Conservation (phyloP, 2,329 filamentous ascomycete species). For the Aureobasidium sp. region DNA sequence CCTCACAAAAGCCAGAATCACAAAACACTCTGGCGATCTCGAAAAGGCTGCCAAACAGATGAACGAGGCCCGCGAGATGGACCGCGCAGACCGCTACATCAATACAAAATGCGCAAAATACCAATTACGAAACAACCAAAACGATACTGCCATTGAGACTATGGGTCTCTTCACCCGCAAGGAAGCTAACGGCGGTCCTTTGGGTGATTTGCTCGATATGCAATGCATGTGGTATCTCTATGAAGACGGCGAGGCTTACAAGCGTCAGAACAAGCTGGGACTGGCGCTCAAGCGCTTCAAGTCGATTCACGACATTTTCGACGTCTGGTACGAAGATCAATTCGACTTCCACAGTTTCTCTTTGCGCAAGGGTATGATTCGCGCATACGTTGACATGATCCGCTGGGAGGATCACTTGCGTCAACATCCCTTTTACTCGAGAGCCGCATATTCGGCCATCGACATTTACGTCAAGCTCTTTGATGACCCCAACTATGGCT, state of each 20-base stretch:
- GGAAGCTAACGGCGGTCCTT: slow-evolving; percentile 77
- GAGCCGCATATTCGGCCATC: slow-evolving; percentile 74
- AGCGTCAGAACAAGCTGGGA: slow-evolving; percentile 72
- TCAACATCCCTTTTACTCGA: slow-evolving; percentile 87
- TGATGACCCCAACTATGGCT: slow-evolving; percentile 70
- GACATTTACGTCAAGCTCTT: slow-evolving; percentile 72
- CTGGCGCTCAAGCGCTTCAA: slow-evolving; percentile 90
- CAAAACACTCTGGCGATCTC: slow-evolving; percentile 79
- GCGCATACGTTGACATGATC: slow-evolving; percentile 93
- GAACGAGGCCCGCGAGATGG: slow-evolving; percentile 77
- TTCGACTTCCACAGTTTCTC: slow-evolving; percentile 99
- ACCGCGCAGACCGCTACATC: slow-evolving; percentile 90
- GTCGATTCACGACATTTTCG: slow-evolving; percentile 83
- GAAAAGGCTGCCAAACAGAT: slow-evolving; percentile 77
- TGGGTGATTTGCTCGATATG: slow-evolving; percentile 93
- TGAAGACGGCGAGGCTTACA: slow-evolving; percentile 86
- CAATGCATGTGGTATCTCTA: slow-evolving; percentile 96
- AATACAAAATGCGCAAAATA: slow-evolving; percentile 98
- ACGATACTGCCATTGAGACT: slow-evolving; percentile 75
- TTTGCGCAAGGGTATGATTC: slow-evolving; percentile 89
- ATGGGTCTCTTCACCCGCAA: slow-evolving; percentile 92
- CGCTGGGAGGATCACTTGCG: slow-evolving; percentile 89
- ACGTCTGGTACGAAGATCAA: slow-evolving; percentile 96
- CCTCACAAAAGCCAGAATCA: slow-evolving; percentile 92
- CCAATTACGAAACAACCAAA: slow-evolving; percentile 85